These are phyloP conservation scores for Boletus holoroseus DNA, from an alignment of 1,284 basidiomycete species.

Conservation along the genomic window DNA sequence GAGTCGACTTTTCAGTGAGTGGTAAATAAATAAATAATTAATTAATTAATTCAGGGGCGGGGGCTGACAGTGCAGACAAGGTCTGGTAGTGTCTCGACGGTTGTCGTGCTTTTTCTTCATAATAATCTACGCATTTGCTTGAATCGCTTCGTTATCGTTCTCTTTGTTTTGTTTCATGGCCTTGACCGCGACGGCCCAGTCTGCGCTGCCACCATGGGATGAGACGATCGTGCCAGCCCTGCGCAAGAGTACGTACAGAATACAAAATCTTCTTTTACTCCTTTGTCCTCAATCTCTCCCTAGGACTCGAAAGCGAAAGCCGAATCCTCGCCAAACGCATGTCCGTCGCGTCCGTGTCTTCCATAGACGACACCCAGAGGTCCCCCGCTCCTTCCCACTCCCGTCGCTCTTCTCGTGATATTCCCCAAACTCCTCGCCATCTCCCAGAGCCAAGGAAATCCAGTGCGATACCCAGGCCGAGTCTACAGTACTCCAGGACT, in stretches of 20 bases:
- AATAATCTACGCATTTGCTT: background rate
- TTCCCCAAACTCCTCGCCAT: constrained; percentile 17
- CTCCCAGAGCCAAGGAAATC: constrained; percentile 32
- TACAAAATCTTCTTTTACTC: background rate
- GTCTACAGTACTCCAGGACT: constrained; percentile 35
- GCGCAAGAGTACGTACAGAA: constrained; percentile 26
- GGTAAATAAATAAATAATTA: constrained; percentile 8
- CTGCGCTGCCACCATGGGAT: constrained; percentile 30
- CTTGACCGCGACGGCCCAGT: constrained; percentile 24
- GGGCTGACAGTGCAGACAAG: constrained; percentile 3
- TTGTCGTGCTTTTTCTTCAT: background rate
- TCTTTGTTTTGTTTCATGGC: constrained; percentile 21
- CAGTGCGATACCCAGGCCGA: constrained; percentile 47
- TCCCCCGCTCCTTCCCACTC: constrained; percentile 18
- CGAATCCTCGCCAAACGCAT: constrained; percentile 64
- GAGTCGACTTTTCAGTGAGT: background rate
- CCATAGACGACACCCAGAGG: constrained; percentile 38
- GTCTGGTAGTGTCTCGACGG: background rate
- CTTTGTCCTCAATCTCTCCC: constrained; percentile 7
- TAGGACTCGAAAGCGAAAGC: constrained; percentile 72
- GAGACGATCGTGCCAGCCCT: constrained; percentile 33
- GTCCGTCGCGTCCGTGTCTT: constrained; percentile 62
- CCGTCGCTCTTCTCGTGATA: constrained; percentile 20
- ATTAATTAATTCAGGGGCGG: background rate
- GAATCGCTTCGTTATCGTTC: background rate